Conservation (phyloP, 1,139 yeast genomes). For the Nadsonia starkeyi-henricii region DNA sequence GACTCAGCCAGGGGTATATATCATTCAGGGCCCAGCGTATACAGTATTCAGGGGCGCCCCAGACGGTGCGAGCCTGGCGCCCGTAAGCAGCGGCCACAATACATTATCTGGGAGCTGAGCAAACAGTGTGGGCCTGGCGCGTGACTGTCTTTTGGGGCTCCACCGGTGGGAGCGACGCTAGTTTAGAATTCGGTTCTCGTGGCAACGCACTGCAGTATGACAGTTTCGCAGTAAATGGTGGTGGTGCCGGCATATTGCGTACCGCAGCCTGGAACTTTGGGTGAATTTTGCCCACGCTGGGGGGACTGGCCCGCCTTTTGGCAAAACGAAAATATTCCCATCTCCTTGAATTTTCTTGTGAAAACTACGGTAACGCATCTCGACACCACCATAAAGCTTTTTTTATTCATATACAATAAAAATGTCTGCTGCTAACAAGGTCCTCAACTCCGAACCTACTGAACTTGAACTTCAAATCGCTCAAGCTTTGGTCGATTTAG, state of each 20-base stretch:
- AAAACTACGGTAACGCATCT: neutral
- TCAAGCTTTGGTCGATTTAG: conserved; percentile 96
- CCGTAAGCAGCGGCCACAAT: no score
- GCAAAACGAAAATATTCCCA: neutral
- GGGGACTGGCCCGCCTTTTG: neutral
- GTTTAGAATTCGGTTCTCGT: neutral
- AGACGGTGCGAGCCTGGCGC: no score
- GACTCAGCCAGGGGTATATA: no score
- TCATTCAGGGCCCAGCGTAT: no score
- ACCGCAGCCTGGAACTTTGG: neutral
- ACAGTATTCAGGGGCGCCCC: no score
- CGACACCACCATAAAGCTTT: conserved; percentile 1
- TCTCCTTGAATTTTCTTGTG: neutral
- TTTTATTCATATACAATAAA: conserved; percentile 16
- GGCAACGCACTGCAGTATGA: neutral
- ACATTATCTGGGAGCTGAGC: no score
- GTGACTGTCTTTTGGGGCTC: neutral
- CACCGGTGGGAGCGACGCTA: neutral
- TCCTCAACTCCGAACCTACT: conserved; percentile 61
- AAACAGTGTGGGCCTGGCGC: no score
- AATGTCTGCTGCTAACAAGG: conserved; percentile 95
- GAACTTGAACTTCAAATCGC: conserved; percentile 99
- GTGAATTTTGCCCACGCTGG: neutral
- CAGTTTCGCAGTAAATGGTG: neutral
- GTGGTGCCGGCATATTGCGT: neutral